A percentile compares a stretch with the other conserved stretches of the same genome.
Conservation (phyloP, 139 green algal species). For the Tetradesmus lagerheimii region DNA sequence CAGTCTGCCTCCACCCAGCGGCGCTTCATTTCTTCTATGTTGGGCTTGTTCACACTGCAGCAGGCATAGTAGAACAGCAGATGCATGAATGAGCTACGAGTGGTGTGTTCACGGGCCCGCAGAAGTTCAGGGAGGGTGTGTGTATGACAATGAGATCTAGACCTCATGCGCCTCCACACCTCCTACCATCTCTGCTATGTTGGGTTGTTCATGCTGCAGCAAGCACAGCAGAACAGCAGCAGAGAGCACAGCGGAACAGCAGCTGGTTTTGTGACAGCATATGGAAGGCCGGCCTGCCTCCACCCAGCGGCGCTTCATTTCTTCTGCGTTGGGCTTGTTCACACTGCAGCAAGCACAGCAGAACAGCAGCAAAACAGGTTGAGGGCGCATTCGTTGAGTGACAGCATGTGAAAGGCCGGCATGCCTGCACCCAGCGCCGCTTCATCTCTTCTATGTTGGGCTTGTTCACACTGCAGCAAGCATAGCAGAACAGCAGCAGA, state of each 20-base stretch:
- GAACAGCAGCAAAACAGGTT: not conserved
- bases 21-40: constrained; percentile 33
- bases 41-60: constrained; percentile 23
- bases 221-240: not conserved
- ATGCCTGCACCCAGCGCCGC: no score
- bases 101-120: no score
- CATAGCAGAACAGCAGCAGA: not conserved
- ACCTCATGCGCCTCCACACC: no score
- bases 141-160: no score
- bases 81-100: no score
- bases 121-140: no score
- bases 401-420: no score
- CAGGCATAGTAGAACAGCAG: not conserved
- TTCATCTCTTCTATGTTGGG: not conserved
- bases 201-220: no score
- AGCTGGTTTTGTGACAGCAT: no score
- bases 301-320: not conserved
- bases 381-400: no score
- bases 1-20: constrained; percentile 41
- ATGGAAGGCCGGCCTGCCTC: no score
- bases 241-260: not conserved
- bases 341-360: not conserved
- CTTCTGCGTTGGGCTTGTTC: not conserved
- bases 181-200: no score
- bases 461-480: not conserved